Evolutionary conservation across 148 eudicot genomes (phyloP).

Genomic region (Amaranthus hypochondriacus): DNA sequence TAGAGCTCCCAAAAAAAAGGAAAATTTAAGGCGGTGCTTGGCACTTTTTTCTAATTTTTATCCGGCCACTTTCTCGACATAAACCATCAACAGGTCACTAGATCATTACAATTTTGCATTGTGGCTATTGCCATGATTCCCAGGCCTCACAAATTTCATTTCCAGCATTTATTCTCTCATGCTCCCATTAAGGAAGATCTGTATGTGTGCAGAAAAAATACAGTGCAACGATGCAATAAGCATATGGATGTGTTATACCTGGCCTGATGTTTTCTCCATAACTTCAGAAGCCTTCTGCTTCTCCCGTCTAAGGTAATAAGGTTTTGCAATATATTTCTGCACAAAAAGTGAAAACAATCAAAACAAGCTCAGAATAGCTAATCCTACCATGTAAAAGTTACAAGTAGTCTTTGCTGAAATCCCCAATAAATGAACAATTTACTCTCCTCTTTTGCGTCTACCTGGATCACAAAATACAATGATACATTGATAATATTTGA

Average conservation of each 20-base stretch:
- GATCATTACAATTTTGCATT: too few relatives aligned
- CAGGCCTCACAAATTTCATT: background rate
- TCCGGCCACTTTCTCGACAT: background rate
- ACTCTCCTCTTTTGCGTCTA: background rate
- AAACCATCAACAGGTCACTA: background rate
- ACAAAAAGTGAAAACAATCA: slow-evolving; percentile 24
- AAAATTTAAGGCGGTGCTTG: too few relatives aligned
- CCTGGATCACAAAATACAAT: background rate
- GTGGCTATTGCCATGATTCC: background rate
- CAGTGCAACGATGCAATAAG: background rate
- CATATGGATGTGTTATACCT: slow-evolving; percentile 44
- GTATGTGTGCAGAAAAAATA: background rate
- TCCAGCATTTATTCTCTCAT: background rate
- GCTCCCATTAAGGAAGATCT: background rate
- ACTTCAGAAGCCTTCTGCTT: slow-evolving; percentile 68
- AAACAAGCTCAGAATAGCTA: background rate
- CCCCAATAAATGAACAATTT: background rate
- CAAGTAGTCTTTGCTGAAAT: background rate
- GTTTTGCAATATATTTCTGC: slow-evolving; percentile 74
- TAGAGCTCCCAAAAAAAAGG: too few relatives aligned
- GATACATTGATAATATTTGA: background rate
- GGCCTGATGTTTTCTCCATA: slow-evolving; percentile 56
- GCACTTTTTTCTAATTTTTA: background rate
- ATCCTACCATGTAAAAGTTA: background rate
- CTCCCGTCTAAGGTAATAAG: slow-evolving; percentile 76